Evolutionary conservation across 148 eudicot genomes (phyloP).

Genomic region (Talinum fruticosum): DNA sequence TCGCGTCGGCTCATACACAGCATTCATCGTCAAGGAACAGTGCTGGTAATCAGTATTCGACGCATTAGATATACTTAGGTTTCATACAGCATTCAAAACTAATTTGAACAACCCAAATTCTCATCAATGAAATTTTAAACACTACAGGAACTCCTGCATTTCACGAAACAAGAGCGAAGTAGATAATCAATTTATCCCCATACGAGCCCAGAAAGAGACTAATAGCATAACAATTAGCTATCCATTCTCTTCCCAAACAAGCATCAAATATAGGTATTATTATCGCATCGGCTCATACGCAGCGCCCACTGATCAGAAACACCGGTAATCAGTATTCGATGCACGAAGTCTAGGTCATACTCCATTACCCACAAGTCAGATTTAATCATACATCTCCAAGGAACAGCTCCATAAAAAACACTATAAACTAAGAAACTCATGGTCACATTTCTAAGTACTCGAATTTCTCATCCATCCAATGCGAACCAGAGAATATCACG

Average conservation of each 20-base stretch:
- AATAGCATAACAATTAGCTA: background rate
- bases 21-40: background rate
- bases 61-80: conserved; percentile 1
- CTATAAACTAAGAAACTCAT: background rate
- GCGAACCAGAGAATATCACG: background rate
- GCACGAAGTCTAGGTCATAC: background rate
- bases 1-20: conserved; percentile 32
- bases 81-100: background rate
- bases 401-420: background rate
- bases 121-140: background rate
- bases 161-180: background rate
- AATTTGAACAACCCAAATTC: background rate
- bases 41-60: conserved; percentile 36
- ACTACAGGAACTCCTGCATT: too few relatives aligned
- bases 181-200: conserved; percentile 7
- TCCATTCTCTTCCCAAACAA: conserved; percentile 3
- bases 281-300: conserved; percentile 31
- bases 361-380: background rate
- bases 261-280: background rate
- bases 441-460: background rate
- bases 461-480: background rate
- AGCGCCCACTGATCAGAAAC: conserved; percentile 13
- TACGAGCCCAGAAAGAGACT: conserved; percentile 1
- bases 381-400: background rate
- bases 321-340: conserved; percentile 31